phyloP scores from a whole-genome alignment of 2,329 filamentous ascomycete genomes.

The Cryphonectria parasitica region DNA sequence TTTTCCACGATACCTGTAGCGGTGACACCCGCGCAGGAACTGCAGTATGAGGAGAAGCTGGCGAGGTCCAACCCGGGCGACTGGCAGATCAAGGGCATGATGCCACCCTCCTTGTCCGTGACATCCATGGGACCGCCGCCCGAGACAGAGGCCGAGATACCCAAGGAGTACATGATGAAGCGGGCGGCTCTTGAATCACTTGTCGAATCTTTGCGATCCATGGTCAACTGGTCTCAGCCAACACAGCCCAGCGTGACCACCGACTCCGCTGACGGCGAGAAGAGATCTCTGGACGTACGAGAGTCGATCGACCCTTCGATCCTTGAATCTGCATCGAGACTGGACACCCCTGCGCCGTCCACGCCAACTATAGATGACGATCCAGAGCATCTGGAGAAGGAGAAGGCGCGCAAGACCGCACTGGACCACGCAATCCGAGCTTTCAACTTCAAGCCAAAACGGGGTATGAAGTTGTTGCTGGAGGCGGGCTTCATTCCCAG shows the following conservation, averaged over 20 bases:
- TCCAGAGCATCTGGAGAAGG: slow-evolving; percentile 89
- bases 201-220: slow-evolving; percentile 83
- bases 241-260: slow-evolving; percentile 65
- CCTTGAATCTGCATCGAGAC: slow-evolving; percentile 63
- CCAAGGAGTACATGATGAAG: slow-evolving; percentile 90
- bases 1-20: slow-evolving; percentile 80
- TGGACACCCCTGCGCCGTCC: slow-evolving; percentile 64
- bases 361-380: slow-evolving; percentile 83
- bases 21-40: slow-evolving; percentile 77
- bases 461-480: slow-evolving; percentile 82
- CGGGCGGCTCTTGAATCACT: slow-evolving; percentile 85
- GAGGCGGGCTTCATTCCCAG: slow-evolving; percentile 86
- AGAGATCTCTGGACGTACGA: slow-evolving; percentile 60
- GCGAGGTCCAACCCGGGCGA: slow-evolving; percentile 67
- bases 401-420: slow-evolving; percentile 92
- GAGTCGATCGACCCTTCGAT: slow-evolving; percentile 77
- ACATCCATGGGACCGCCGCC: slow-evolving; percentile 68
- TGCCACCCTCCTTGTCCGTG: slow-evolving; percentile 85
- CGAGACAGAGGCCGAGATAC: slow-evolving; percentile 71
- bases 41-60: slow-evolving; percentile 81
- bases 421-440: slow-evolving; percentile 84
- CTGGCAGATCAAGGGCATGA: slow-evolving; percentile 83
- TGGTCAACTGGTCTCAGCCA: slow-evolving; percentile 86
- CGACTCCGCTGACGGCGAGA: slow-evolving; percentile 52
- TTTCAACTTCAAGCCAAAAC: slow-evolving; percentile 98